Conservation (phyloP, 2,329 filamentous ascomycete genomes). For the Alternaria brassicicola region DNA sequence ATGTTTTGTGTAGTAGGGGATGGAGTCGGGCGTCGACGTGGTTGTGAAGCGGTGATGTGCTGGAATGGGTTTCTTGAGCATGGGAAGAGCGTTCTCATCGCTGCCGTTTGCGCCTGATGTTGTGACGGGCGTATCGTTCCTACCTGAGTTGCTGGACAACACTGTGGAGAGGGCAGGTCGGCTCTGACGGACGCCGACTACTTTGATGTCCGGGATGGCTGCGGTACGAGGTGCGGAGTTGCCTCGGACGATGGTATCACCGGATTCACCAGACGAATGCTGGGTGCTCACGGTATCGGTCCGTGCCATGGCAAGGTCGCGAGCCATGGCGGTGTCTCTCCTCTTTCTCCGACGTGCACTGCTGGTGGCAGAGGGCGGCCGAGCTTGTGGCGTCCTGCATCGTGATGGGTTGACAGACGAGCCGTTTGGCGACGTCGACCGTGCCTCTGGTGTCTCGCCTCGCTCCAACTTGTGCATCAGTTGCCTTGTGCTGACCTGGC, state of each 20-base stretch:
- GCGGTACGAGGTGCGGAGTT: slow-evolving; percentile 18
- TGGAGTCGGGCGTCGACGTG: slow-evolving; percentile 32
- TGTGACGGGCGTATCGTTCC: slow-evolving; percentile 1
- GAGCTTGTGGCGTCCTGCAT: slow-evolving; percentile 35
- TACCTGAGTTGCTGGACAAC: slow-evolving; percentile 38
- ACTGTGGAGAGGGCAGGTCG: slow-evolving; percentile 46
- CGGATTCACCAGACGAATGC: slow-evolving; percentile 32
- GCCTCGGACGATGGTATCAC: slow-evolving; percentile 30
- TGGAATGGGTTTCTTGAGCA: slow-evolving; percentile 19
- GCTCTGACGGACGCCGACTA: slow-evolving; percentile 33
- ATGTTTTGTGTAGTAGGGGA: slow-evolving; percentile 27
- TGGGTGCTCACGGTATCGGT: slow-evolving; percentile 29
- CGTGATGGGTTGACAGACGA: slow-evolving; percentile 41
- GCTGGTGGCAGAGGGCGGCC: slow-evolving; percentile 39
- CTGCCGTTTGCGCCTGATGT: not conserved
- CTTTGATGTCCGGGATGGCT: slow-evolving; percentile 26
- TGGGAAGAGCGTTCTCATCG: slow-evolving; percentile 24
- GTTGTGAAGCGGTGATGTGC: slow-evolving; percentile 25
- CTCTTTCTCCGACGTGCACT: slow-evolving; percentile 38
- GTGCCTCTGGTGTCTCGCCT: slow-evolving; percentile 44
- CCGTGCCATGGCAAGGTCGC: slow-evolving; percentile 24
- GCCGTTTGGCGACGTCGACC: slow-evolving; percentile 44
- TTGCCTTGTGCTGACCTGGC: slow-evolving; percentile 49
- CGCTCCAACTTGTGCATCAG: slow-evolving; percentile 45
- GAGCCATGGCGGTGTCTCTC: slow-evolving; percentile 34